Conservation (phyloP, 108 stramenopile genomes). For the Stephanodiscus triporus region DNA sequence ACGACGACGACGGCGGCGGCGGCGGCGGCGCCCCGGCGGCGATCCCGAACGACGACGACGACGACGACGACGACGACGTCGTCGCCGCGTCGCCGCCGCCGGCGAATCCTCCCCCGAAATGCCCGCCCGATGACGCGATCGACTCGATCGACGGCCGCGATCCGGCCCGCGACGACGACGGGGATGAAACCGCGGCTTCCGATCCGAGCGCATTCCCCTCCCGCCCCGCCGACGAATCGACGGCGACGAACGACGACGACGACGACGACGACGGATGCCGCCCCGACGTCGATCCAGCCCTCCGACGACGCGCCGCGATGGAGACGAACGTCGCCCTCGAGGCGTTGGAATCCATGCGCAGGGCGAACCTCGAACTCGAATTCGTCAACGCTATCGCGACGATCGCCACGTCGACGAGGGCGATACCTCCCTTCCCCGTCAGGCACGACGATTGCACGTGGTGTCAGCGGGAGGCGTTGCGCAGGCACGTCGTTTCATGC, state of each 20-base stretch:
- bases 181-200: neutral
- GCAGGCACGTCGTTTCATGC: neutral
- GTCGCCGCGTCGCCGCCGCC: too few species aligned
- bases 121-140: too few species aligned
- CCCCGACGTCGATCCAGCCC: constrained; percentile 2
- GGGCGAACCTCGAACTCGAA: constrained; percentile 66
- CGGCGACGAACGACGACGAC: neutral
- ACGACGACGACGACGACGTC: too few species aligned
- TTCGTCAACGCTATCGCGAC: constrained; percentile 23
- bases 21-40: too few species aligned
- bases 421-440: neutral
- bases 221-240: neutral
- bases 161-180: too few species aligned
- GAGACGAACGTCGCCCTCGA: constrained; percentile 67
- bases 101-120: too few species aligned
- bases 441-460: constrained; percentile 40
- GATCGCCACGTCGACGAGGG: neutral
- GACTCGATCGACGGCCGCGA: too few species aligned
- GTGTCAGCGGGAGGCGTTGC: constrained; percentile 40
- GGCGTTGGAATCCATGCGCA: constrained; percentile 62
- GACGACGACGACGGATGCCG: neutral
- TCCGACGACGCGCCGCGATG: constrained; percentile 42
- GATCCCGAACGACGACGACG: too few species aligned
- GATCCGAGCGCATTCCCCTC: neutral
- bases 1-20: too few species aligned